Conservation (phyloP, 345 rosid genomes). For the Zanthoxylum bungeanum region DNA sequence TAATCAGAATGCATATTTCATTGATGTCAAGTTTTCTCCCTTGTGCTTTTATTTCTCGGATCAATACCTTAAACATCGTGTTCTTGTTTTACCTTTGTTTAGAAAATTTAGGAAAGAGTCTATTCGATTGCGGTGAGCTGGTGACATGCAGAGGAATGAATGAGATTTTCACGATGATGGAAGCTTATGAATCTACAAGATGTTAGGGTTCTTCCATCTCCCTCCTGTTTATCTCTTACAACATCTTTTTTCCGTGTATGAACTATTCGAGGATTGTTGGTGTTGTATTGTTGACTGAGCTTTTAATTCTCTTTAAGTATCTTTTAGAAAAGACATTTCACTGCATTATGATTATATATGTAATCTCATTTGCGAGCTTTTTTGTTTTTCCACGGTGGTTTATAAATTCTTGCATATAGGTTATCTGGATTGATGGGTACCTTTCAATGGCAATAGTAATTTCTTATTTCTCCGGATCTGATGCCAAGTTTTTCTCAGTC, state of each 20-base stretch:
- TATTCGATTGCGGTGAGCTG: neutral
- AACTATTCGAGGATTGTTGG: neutral
- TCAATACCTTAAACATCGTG: neutral
- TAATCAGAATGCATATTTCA: neutral
- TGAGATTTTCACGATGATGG: slow-evolving; percentile 1
- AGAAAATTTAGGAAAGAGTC: neutral
- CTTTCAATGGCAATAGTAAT: no score
- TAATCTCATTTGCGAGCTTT: no score
- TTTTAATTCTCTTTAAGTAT: slow-evolving; percentile 3
- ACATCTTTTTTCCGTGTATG: neutral
- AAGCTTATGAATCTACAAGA: neutral
- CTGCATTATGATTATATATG: no score
- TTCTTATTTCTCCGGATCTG: no score
- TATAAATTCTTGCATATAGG: no score
- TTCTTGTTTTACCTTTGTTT: neutral
- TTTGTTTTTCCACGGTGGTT: no score
- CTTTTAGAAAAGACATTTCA: no score
- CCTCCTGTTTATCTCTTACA: neutral
- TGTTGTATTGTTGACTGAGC: slow-evolving; percentile 11
- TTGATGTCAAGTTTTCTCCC: neutral
- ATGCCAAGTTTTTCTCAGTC: no score
- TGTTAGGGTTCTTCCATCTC: neutral
- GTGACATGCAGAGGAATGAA: neutral
- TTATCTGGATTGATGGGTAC: no score
- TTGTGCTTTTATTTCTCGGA: neutral